Evolutionary conservation across 352 stramenopile genomes (phyloP).

Genomic region (Globisporangium perplexum): DNA sequence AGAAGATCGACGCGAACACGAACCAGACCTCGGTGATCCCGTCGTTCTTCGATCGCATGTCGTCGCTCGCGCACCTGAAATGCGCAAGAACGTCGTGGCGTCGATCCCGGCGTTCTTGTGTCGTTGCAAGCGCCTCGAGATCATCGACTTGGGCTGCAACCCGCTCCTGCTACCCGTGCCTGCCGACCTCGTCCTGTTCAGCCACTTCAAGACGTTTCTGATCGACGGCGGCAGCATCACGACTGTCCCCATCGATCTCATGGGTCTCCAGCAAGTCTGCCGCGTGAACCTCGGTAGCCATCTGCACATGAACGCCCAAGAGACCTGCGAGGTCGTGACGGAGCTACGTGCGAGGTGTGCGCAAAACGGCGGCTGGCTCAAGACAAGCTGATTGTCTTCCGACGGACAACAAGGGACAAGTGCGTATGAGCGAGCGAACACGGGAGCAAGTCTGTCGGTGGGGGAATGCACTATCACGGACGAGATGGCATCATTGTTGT

Average conservation of each 20-base stretch:
- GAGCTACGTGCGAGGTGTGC: slow-evolving; percentile 43
- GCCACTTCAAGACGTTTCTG: slow-evolving; percentile 59
- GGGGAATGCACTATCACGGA: no score
- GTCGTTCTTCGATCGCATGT: slow-evolving; percentile 42
- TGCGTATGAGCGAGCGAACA: no score
- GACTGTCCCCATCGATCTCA: slow-evolving; percentile 58
- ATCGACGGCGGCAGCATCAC: slow-evolving; percentile 47
- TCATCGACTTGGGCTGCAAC: slow-evolving; percentile 68
- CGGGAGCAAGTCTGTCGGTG: no score
- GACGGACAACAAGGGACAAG: no score
- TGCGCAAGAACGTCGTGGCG: slow-evolving; percentile 55
- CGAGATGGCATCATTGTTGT: no score
- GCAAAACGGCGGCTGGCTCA: slow-evolving; percentile 59
- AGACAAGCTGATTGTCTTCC: slow-evolving; percentile 39
- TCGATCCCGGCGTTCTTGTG: slow-evolving; percentile 41
- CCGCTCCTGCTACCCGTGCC: slow-evolving; percentile 41
- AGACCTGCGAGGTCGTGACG: slow-evolving; percentile 59
- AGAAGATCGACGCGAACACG: slow-evolving; percentile 75
- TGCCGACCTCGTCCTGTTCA: slow-evolving; percentile 30
- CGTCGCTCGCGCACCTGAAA: slow-evolving; percentile 56
- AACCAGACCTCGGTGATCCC: slow-evolving; percentile 58
- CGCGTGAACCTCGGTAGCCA: slow-evolving; percentile 52
- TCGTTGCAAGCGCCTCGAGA: slow-evolving; percentile 45
- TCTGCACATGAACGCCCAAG: slow-evolving; percentile 55
- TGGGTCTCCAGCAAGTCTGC: slow-evolving; percentile 37